A percentile compares a stretch with the other conserved stretches of the same genome.
Conservation (phyloP, 768 basidiomycete genomes). For the Calvatia gigantea region DNA sequence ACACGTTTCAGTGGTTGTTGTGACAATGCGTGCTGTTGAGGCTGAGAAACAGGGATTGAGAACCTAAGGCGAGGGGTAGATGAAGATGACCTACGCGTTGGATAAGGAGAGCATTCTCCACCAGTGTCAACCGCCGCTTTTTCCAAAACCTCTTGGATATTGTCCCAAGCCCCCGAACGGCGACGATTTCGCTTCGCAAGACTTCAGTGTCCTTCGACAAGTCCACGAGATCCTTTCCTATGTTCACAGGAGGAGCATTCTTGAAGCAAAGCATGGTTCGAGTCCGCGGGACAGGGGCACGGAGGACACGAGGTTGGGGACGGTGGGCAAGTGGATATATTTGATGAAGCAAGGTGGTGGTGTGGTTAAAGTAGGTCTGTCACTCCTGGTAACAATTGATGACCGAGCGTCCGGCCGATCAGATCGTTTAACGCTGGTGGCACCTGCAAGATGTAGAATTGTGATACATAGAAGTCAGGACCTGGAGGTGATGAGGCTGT, state of each 20-base stretch:
- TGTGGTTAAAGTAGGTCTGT: constrained; percentile 13
- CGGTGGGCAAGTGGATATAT: constrained; percentile 10
- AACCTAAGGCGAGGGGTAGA: neutral
- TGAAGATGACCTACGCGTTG: constrained; percentile 7
- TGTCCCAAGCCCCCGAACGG: constrained; percentile 3
- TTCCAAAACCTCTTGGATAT: constrained; percentile 11
- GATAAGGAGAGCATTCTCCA: constrained; percentile 12
- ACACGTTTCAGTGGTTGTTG: constrained; percentile 19
- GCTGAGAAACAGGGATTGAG: neutral
- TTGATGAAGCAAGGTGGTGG: constrained; percentile 8
- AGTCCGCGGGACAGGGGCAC: constrained; percentile 11
- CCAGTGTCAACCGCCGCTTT: constrained; percentile 6
- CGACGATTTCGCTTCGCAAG: constrained; percentile 1
- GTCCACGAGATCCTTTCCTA: constrained; percentile 9
- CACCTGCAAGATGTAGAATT: constrained; percentile 1
- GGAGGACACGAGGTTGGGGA: constrained; percentile 2
- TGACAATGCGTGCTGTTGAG: constrained; percentile 3
- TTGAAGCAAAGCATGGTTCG: constrained; percentile 9
- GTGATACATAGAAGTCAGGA: constrained; percentile 5
- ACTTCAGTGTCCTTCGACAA: constrained; percentile 10
- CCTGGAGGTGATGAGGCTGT: constrained; percentile 10
- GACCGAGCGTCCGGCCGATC: constrained; percentile 6
- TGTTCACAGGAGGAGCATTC: constrained; percentile 10
- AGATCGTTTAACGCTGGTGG: constrained; percentile 12
- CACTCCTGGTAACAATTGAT: constrained; percentile 2